Conservation (phyloP, 805 yeast species). For the Saturnispora diversa region DNA sequence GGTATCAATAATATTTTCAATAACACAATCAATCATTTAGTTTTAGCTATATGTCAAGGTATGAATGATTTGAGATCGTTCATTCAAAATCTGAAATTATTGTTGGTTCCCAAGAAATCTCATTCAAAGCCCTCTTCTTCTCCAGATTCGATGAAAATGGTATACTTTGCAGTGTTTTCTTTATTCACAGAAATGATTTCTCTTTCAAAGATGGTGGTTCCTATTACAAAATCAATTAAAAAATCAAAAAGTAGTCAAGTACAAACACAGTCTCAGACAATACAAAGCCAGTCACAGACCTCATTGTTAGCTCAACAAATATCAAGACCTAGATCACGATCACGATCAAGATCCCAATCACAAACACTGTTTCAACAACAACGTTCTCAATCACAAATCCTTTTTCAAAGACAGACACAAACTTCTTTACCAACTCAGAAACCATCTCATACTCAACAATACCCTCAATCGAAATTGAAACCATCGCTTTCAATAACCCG, state of each 20-base stretch:
- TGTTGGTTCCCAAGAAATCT: slow-evolving; percentile 7
- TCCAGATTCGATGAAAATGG: slow-evolving; percentile 20
- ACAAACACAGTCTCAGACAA: neutral
- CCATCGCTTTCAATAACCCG: slow-evolving; percentile 4
- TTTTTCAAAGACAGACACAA: neutral
- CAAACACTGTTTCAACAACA: slow-evolving; percentile 9
- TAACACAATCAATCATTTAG: slow-evolving; percentile 15
- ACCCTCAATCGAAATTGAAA: slow-evolving; percentile 7
- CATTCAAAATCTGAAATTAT: slow-evolving; percentile 16
- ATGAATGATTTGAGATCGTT: slow-evolving; percentile 20
- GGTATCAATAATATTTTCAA: slow-evolving; percentile 14
- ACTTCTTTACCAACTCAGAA: slow-evolving; percentile 10
- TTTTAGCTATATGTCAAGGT: slow-evolving; percentile 16
- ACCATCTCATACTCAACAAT: slow-evolving; percentile 8
- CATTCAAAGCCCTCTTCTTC: neutral
- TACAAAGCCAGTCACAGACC: neutral
- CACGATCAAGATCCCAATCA: slow-evolving; percentile 2
- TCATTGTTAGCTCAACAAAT: slow-evolving; percentile 1
- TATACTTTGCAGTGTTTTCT: slow-evolving; percentile 24
- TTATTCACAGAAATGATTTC: slow-evolving; percentile 24
- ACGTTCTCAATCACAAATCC: slow-evolving; percentile 6
- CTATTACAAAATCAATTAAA: slow-evolving; percentile 11
- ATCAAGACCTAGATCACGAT: neutral
- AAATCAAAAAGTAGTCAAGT: neutral
- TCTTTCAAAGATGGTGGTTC: slow-evolving; percentile 22